Base-by-base conservation (phyloP, 768 basidiomycete genomes). In the Flagelloscypha sp. region DNA sequence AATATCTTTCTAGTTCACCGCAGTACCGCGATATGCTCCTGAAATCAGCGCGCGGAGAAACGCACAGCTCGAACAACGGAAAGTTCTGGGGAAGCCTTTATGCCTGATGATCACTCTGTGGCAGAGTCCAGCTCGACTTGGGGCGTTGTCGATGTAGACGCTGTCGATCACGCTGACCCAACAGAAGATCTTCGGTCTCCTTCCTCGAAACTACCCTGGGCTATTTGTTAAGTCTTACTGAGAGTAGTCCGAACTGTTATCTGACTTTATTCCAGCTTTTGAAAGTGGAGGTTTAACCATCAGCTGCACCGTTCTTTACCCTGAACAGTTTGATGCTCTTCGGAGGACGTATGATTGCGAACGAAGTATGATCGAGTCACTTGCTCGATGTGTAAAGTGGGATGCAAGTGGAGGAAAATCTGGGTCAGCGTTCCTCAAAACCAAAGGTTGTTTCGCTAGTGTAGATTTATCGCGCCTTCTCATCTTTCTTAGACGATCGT, bases 311-410 rank as follows among this genome's bases (percentile, higher is more conserved):
- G 81, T 97, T 40, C 75, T 98, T 29, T 97, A 89, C 55, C 90
- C 93, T 1, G 94, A 98, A 52, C 92, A 95, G 53, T 99, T 99
- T 46, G 93, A 98, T 46, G 88, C 87, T 3, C 58, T 99, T 27
- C 78, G 95, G 10, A 72, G 86, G 22, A 90, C 83, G 12, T 98
- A 94, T 46, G 87, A 92, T 43, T 95, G 90, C 50, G 89, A 95
- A 48, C 82, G 81, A 50, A 90, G 85, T 48, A 89, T 97, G 62
- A 75, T 98, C 27, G 92, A 97, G 54, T 92, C 88, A 0, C 61
- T 99, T 11, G 82, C 95, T 0, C 70, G 94, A 18, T 99, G 95
- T 54, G 74, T 94, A 43, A 94, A 94, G 54, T 99, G 93, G 87
- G 82, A 98, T 50, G 81, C 89, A 1, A 82, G 74, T 37, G 95